Evolutionary conservation across 345 rosid genomes (phyloP), one percentile per base, ranked within the genome.

Genomic region (Brassica nigra): DNA sequence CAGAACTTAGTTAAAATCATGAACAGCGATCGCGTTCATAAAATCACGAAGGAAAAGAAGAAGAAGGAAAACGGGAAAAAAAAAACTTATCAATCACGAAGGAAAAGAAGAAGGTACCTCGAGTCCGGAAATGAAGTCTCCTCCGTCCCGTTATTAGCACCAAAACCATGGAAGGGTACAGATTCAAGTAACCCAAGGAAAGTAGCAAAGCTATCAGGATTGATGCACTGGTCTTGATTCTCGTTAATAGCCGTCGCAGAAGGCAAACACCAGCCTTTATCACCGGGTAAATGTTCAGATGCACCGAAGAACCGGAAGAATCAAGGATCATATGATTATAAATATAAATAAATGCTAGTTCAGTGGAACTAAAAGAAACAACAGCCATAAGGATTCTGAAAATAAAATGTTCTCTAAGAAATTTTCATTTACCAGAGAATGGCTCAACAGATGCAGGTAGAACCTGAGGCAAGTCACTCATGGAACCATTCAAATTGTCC

Each of bases 141-240:
- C 20, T 84, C 80, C 33, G 98, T 83, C 81, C 88, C 88, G 77
- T 86, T 67, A 84, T 83, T 80, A 78, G 89, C 89, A 85, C 85
- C 88, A 78, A 81, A 71, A 79, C 85, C 93, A 76, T 86, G 91
- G 68, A 90, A 89, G 61, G 97, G 92, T 81, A 92, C 85, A 27
- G 97, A 92, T 81, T 90, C 95, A 74, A 92, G 95, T 84, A 94
- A 81, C 74, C 91, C 91, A 74, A 94, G 90, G 82, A 91, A 88
- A 86, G 80, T 87, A 68, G 91, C 79, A 83, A 94, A 94, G 80
- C 86, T 86, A 71, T 92, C 89, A 64, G 87, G 88, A 81, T 89
- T 90, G 62, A 80, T 81, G 79, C 97, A 92, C 87, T 87, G 91
- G 83, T 85, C 91, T 85, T 87, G 82, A 76, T 57, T 80, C 71